Percentiles rank a stretch among this genome's conserved stretches.
Evolutionary conservation across 257 asterid genomes (phyloP).

Genomic region (Striga asiatica): DNA sequence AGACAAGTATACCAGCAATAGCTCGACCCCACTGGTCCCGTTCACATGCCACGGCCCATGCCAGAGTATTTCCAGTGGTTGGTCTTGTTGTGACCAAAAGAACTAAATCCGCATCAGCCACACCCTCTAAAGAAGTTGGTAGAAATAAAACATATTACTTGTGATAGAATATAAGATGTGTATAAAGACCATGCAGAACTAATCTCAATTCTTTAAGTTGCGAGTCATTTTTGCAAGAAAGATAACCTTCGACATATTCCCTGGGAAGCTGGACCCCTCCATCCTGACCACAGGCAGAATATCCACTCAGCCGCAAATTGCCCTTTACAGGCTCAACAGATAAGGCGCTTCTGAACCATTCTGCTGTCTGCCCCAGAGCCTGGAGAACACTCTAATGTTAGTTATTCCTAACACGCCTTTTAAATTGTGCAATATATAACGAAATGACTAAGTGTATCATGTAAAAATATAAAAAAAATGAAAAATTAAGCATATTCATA

Average conservation of each 20-base stretch:
- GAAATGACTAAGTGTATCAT: too few relatives aligned
- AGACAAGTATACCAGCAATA: constrained; percentile 64
- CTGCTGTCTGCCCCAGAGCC: constrained; percentile 97
- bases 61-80: constrained; percentile 88
- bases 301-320: constrained; percentile 91
- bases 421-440: too few relatives aligned
- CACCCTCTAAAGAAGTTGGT: constrained; percentile 55
- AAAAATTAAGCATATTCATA: too few relatives aligned
- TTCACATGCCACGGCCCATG: constrained; percentile 99
- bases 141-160: too few relatives aligned
- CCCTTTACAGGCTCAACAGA: constrained; percentile 97
- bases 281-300: constrained; percentile 99
- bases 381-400: constrained; percentile 23
- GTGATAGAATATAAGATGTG: too few relatives aligned
- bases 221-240: constrained; percentile 13
- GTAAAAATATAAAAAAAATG: too few relatives aligned
- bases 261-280: constrained; percentile 99
- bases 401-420: too few relatives aligned
- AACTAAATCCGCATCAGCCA: constrained; percentile 82
- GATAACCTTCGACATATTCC: constrained; percentile 80
- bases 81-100: constrained; percentile 95
- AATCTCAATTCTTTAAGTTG: too few relatives aligned
- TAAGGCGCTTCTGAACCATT: constrained; percentile 85
- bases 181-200: too few relatives aligned
- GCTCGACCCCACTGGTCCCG: constrained; percentile 99